Conservation (phyloP, 1,284 basidiomycete genomes). For the Marasmius oreades region DNA sequence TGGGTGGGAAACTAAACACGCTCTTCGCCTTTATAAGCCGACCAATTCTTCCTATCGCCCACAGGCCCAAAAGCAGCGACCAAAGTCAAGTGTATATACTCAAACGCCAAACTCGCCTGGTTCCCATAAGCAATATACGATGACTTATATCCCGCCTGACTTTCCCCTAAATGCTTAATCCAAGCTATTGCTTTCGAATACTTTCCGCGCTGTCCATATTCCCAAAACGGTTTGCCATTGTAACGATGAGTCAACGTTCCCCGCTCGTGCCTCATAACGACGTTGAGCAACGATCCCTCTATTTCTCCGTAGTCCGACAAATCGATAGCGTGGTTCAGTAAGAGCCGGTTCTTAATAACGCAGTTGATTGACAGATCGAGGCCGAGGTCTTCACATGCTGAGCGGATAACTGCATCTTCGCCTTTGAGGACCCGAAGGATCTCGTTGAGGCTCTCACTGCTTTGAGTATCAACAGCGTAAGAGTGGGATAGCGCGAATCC, state of each 20-base stretch:
- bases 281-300: too few species aligned
- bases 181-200: neutral
- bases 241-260: too few species aligned
- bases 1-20: too few species aligned
- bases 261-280: too few species aligned
- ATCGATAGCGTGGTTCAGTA: too few species aligned
- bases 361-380: neutral
- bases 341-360: neutral
- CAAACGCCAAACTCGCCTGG: neutral
- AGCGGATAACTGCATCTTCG: neutral
- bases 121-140: neutral
- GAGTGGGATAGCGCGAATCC: conserved; percentile 30
- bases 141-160: neutral
- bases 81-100: neutral
- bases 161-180: neutral
- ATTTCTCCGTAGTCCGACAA: too few species aligned
- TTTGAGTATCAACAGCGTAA: conserved; percentile 19
- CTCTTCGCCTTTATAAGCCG: too few species aligned
- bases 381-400: neutral
- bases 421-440: neutral
- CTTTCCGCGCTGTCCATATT: neutral
- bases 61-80: neutral
- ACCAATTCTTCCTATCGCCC: too few species aligned
- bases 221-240: too few species aligned
- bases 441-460: neutral